Conservation (phyloP, 2,329 filamentous ascomycete species). For the Neophaeococcomyces mojaviensis region DNA sequence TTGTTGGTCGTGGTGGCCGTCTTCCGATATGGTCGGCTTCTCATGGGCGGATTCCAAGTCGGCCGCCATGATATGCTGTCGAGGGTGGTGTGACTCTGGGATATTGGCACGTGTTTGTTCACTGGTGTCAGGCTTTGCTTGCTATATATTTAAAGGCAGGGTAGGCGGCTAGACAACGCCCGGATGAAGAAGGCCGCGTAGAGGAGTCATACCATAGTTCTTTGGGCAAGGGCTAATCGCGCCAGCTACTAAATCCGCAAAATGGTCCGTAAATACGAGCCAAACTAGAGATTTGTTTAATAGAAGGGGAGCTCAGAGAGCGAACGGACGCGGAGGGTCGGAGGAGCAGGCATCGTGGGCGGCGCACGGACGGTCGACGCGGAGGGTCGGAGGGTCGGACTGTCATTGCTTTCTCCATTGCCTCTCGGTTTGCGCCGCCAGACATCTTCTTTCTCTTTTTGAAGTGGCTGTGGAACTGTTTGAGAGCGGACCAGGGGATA, state of each 20-base stretch:
- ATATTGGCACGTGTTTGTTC: slow-evolving; percentile 12
- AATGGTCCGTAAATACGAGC: slow-evolving; percentile 11
- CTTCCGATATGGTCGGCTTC: slow-evolving; percentile 21
- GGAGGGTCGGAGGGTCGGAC: too few species aligned
- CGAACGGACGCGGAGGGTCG: slow-evolving; percentile 9
- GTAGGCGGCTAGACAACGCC: neutral
- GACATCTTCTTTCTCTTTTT: slow-evolving; percentile 16
- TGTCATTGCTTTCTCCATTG: too few species aligned
- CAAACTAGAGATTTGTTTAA: slow-evolving; percentile 12
- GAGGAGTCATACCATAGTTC: slow-evolving; percentile 11
- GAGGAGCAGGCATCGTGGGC: slow-evolving; percentile 10
- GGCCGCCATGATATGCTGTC: slow-evolving; percentile 21
- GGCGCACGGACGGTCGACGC: slow-evolving; percentile 14
- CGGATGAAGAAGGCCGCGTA: too few species aligned
- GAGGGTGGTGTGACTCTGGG: slow-evolving; percentile 15
- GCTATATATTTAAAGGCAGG: slow-evolving; percentile 16
- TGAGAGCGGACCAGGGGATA: slow-evolving; percentile 5
- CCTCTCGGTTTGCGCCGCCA: slow-evolving; percentile 12
- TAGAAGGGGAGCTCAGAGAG: slow-evolving; percentile 12
- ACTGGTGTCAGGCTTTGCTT: slow-evolving; percentile 18
- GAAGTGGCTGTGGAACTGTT: slow-evolving; percentile 10
- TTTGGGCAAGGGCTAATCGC: slow-evolving; percentile 5
- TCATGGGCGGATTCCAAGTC: slow-evolving; percentile 23
- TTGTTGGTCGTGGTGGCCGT: slow-evolving; percentile 20
- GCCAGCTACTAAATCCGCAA: slow-evolving; percentile 16